phyloP scores from a whole-genome alignment of 1,139 yeast genomes.

The Geotrichum phurueaensis region DNA sequence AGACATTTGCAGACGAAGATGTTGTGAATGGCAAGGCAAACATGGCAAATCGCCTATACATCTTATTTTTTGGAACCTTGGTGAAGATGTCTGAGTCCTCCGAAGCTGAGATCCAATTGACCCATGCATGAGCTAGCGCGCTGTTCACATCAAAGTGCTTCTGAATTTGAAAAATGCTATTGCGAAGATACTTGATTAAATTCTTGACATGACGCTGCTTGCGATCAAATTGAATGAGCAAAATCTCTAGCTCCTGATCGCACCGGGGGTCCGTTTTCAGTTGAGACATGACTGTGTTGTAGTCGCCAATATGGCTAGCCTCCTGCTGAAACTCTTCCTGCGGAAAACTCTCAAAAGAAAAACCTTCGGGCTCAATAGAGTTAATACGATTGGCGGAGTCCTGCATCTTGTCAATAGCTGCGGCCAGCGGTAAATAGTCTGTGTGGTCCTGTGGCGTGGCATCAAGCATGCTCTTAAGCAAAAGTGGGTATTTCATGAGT shows the following conservation, averaged over 20 bases:
- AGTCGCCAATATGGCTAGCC: conserved; percentile 4
- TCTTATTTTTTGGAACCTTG: not conserved
- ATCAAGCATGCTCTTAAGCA: conserved; percentile 30
- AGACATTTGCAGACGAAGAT: conserved; percentile 23
- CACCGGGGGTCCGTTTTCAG: conserved; percentile 23
- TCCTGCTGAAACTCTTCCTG: not conserved
- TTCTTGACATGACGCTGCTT: conserved; percentile 21
- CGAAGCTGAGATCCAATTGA: conserved; percentile 21
- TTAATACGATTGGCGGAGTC: conserved; percentile 32
- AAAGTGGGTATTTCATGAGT: conserved; percentile 38
- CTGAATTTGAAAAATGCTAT: conserved; percentile 22
- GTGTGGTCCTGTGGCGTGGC: conserved; percentile 30
- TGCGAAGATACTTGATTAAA: conserved; percentile 24
- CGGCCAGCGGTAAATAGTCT: conserved; percentile 30
- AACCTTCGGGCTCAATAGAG: conserved; percentile 15
- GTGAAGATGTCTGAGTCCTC: conserved; percentile 10
- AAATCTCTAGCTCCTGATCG: conserved; percentile 23
- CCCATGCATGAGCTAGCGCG: conserved; percentile 27
- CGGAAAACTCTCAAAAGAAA: conserved; percentile 2
- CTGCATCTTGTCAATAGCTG: conserved; percentile 28
- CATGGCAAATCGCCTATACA: conserved; percentile 24
- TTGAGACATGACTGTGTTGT: conserved; percentile 16
- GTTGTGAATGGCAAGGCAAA: conserved; percentile 27
- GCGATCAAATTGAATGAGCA: conserved; percentile 22
- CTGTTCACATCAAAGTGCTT: conserved; percentile 26